Base-by-base conservation (phyloP, 192 early-diverging fungal genomes). In the Backusella psychrophila region DNA sequence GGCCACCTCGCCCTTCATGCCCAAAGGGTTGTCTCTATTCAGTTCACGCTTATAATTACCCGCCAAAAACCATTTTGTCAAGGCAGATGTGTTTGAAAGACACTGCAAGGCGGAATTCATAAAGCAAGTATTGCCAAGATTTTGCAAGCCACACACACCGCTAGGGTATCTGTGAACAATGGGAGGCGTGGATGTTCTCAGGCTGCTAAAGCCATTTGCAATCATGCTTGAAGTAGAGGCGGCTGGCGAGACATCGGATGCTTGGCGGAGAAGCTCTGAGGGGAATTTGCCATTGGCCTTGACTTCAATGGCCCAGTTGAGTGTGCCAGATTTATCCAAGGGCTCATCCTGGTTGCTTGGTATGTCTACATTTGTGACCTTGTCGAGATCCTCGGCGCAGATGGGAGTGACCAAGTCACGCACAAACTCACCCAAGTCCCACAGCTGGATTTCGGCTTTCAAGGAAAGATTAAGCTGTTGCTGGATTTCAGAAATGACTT, bases 51-150 rank as follows among this genome's bases (percentile, higher is more conserved):
- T 85, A 75, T 91, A 91, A n/a, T 77, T 29, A 44, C 75, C 75
- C 39, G 75, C 79, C 72, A 92, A 80, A 76, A 94, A 88, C 76
- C 89, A 94, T 31, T 82, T 81, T 21, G 88, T 87, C 23, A 96
- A 85, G 36, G 89, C 85, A 7, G 87, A 77, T 65, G 92, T 92
- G 72, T 94, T 91, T 49, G 91, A 91, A 44, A 98, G 82, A 75
- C 96, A 98, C 83, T 96, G 95, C n/a, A 96, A 78, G 11, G 93
- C 94, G 6, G 93, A 93, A 83, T 95, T 96, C 95, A 96, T 96
- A 76, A 93, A 96, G 84, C 95, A 96, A 0, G 95, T 96, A 78
- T 96, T 96, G 9, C 95, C 95, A n/a, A 96, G 80, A 77, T 96
- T 96, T 53, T 81, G 82, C 66, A 96, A 85, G 3, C 95, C 95